Evolutionary conservation across 1,284 basidiomycete genomes (phyloP).

Genomic region (Bjerkandera adusta): DNA sequence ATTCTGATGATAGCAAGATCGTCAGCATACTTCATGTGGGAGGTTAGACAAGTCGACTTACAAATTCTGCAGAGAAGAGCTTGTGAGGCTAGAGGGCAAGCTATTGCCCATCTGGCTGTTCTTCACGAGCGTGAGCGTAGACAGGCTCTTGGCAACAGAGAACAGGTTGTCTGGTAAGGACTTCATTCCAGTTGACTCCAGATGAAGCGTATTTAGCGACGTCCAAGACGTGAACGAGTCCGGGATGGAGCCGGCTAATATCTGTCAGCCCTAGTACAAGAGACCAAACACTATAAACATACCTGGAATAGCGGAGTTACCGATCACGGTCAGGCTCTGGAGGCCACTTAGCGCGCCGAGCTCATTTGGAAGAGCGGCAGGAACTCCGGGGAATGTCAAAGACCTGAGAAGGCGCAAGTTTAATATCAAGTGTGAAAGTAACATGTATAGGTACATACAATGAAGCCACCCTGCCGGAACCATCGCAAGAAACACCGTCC

Average conservation of each 20-base stretch:
- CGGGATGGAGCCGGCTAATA: slow-evolving; percentile 43
- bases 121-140: slow-evolving; percentile 40
- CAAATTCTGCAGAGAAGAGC: slow-evolving; percentile 39
- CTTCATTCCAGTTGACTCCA: slow-evolving; percentile 45
- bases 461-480: slow-evolving; percentile 38
- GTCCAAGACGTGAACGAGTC: slow-evolving; percentile 37
- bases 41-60: slow-evolving; percentile 25
- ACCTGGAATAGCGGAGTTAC: slow-evolving; percentile 43
- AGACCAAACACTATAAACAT: slow-evolving; percentile 12
- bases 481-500: slow-evolving; percentile 45
- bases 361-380: slow-evolving; percentile 42
- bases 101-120: slow-evolving; percentile 44
- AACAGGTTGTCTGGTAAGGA: slow-evolving; percentile 37
- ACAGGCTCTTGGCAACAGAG: slow-evolving; percentile 34
- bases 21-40: neutral
- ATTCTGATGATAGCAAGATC: slow-evolving; percentile 23
- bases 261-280: neutral
- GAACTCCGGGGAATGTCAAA: slow-evolving; percentile 46
- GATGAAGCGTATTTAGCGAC: slow-evolving; percentile 37
- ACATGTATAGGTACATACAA: slow-evolving; percentile 36
- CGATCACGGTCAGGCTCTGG: slow-evolving; percentile 39
- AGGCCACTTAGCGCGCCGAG: slow-evolving; percentile 41
- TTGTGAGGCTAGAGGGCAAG: slow-evolving; percentile 38
- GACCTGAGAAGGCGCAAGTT: slow-evolving; percentile 28
- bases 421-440: slow-evolving; percentile 1